Evolutionary conservation across 2,329 filamentous ascomycete species (phyloP).

Genomic region (Colletotrichum gloeosporioides): DNA sequence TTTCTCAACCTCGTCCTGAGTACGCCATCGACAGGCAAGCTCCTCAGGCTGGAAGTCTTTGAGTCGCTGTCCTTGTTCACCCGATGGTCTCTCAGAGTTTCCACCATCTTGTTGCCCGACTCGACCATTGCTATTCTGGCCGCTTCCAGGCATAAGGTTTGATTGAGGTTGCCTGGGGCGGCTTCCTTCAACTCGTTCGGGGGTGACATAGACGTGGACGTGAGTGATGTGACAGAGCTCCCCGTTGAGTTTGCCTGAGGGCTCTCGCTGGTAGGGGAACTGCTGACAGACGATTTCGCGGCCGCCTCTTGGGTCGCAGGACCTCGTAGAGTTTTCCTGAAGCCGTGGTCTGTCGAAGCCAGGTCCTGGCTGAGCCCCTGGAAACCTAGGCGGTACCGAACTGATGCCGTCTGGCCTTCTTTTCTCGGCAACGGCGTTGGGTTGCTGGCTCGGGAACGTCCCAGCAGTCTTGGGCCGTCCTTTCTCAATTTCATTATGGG

Average conservation of each 20-base stretch:
- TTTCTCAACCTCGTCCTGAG: background rate
- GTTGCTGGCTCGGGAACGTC: background rate
- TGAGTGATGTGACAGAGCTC: slow-evolving; percentile 5
- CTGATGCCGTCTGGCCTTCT: background rate
- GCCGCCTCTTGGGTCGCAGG: slow-evolving; percentile 7
- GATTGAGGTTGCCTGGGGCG: background rate
- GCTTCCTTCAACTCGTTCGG: background rate
- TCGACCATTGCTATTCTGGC: background rate
- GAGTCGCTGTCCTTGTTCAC: background rate
- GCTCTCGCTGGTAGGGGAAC: background rate
- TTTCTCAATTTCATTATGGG: background rate
- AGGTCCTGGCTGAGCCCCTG: background rate
- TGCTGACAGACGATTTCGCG: background rate
- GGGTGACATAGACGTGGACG: slow-evolving; percentile 17
- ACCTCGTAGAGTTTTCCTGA: background rate
- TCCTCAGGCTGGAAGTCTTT: background rate
- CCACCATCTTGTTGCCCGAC: slow-evolving; percentile 16
- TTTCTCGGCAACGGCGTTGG: background rate
- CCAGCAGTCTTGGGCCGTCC: background rate
- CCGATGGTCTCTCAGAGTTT: background rate
- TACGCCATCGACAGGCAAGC: background rate
- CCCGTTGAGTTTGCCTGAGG: background rate
- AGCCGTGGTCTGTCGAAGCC: background rate
- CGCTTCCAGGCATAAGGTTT: background rate
- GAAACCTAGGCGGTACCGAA: background rate